A percentile compares a stretch with the other conserved stretches of the same genome.
Evolutionary conservation across 2,329 filamentous ascomycete species (phyloP).

Genomic region (Epichloe aotearoae): DNA sequence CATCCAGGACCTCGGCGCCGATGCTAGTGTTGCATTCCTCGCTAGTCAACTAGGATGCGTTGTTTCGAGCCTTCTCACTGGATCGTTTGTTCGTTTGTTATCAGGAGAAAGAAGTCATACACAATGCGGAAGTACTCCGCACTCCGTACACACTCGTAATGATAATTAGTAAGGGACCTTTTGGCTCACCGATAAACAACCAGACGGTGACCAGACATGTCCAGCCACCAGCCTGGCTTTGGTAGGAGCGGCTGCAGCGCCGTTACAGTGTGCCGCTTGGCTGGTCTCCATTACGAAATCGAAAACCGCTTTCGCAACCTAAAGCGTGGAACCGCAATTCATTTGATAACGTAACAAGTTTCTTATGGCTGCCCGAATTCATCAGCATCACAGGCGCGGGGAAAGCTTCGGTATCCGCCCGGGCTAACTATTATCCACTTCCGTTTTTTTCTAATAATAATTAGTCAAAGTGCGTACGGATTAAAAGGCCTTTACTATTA

Average conservation of each 20-base stretch:
- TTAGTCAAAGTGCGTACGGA: no score
- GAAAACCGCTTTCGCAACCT: constrained; percentile 20
- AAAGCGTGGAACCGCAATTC: constrained; percentile 16
- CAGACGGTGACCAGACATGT: not conserved
- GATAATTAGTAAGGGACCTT: no score
- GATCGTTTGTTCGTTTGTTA: not conserved
- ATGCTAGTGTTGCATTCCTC: no score
- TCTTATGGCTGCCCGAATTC: no score
- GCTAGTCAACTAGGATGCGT: not conserved
- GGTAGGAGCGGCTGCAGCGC: constrained; percentile 2
- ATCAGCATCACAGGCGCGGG: no score
- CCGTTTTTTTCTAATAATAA: no score
- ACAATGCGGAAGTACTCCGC: not conserved
- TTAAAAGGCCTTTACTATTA: no score
- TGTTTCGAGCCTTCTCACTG: constrained; percentile 4
- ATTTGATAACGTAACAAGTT: constrained; percentile 35
- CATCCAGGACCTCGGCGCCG: not conserved
- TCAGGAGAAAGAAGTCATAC: constrained; percentile 27
- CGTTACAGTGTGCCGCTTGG: not conserved
- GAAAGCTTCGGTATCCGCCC: no score
- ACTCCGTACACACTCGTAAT: not conserved
- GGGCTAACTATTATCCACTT: no score
- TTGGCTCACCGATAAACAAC: no score
- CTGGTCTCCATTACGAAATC: constrained; percentile 31
- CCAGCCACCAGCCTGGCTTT: not conserved